phyloP scores from a whole-genome alignment of 345 rosid species.

The Rubroshorea leprosula region DNA sequence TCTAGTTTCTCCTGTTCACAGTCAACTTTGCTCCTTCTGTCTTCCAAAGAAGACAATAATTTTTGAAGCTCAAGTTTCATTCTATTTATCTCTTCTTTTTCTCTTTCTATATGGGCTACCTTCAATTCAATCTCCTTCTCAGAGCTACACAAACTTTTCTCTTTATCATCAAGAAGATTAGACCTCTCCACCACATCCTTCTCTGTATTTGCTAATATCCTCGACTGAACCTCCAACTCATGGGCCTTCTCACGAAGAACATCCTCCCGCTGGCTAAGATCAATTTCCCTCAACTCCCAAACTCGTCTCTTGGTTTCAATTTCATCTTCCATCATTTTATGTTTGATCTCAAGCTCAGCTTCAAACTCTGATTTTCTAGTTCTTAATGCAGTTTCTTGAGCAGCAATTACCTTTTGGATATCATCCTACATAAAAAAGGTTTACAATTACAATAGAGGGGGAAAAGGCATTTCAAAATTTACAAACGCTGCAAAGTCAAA shows the following conservation, averaged over 20 bases:
- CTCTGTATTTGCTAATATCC: constrained; percentile 59
- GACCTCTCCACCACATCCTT: constrained; percentile 56
- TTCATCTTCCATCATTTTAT: constrained; percentile 71
- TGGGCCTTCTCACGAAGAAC: constrained; percentile 64
- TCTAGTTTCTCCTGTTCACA: constrained; percentile 60
- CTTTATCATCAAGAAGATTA: constrained; percentile 51
- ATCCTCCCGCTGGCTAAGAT: constrained; percentile 65
- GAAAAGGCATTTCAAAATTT: background rate
- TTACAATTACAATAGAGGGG: background rate
- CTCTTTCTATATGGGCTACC: constrained; percentile 40
- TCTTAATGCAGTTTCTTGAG: constrained; percentile 58
- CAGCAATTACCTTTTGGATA: constrained; percentile 47
- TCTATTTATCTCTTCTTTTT: constrained; percentile 52
- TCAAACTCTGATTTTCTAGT: constrained; percentile 64
- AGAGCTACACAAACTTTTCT: constrained; percentile 35
- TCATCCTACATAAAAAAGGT: constrained; percentile 42
- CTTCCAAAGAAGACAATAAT: constrained; percentile 62
- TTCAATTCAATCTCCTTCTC: constrained; percentile 49
- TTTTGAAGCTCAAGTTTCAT: constrained; percentile 57
- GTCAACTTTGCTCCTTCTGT: constrained; percentile 57
- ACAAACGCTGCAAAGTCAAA: background rate
- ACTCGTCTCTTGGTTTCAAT: constrained; percentile 81
- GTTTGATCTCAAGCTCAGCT: constrained; percentile 61
- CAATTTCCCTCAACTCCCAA: constrained; percentile 88
- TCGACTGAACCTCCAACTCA: constrained; percentile 62